Conservation (phyloP, 148 eudicot species). For the Limonium bicolor region DNA sequence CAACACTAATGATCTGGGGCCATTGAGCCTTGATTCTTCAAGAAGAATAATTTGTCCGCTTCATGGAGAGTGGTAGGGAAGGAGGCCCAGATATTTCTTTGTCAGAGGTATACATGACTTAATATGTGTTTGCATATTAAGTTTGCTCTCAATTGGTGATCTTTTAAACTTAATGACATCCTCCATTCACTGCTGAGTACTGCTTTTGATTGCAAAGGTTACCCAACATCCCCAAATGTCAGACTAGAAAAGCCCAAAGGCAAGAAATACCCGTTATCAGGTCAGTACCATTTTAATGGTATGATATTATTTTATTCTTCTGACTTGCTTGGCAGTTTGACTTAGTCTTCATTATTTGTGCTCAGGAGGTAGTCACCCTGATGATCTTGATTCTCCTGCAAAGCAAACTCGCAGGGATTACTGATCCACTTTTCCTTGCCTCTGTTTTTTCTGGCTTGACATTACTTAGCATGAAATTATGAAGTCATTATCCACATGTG, state of each 20-base stretch:
- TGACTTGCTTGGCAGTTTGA: not conserved
- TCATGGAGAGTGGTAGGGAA: conserved; percentile 50
- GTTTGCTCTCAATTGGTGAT: not conserved
- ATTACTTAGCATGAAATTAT: not conserved
- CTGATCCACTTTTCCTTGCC: not conserved
- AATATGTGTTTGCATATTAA: not conserved
- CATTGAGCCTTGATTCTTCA: conserved; percentile 55
- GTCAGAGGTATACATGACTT: conserved; percentile 9
- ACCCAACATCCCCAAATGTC: conserved; percentile 14
- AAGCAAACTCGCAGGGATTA: conserved; percentile 59
- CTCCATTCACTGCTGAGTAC: not conserved
- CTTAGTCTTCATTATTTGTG: conserved; percentile 3
- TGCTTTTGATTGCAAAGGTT: conserved; percentile 14
- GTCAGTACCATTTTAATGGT: conserved; percentile 6
- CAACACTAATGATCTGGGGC: conserved; percentile 55
- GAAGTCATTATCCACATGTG: not conserved
- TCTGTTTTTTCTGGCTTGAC: conserved; percentile 1
- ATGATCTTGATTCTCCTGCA: conserved; percentile 44
- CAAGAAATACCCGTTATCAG: conserved; percentile 26
- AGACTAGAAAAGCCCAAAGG: conserved; percentile 24
- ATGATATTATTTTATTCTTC: not conserved
- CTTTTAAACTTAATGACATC: not conserved
- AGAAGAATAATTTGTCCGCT: conserved; percentile 44
- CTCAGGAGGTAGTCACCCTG: conserved; percentile 35
- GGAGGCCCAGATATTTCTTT: conserved; percentile 16